These are phyloP conservation scores for Canavalia ensiformis DNA, from an alignment of 306 rosid species.

Conservation along the genomic window DNA sequence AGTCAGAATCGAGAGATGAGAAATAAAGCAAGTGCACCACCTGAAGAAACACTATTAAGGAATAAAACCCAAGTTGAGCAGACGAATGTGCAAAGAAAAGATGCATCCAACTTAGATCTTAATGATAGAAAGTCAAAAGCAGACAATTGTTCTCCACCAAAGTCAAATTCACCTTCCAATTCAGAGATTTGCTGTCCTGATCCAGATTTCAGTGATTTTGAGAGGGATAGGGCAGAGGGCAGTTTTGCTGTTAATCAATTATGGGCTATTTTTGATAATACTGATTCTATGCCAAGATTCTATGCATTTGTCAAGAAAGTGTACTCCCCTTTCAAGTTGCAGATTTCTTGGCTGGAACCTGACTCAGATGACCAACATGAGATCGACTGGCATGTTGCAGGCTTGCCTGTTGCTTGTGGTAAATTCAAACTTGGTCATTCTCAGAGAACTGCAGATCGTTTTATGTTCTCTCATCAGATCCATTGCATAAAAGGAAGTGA, in stretches of 20 bases:
- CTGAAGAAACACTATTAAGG: conserved; percentile 47
- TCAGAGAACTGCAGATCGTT: conserved; percentile 49
- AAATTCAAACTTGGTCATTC: conserved; percentile 59
- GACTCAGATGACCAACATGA: conserved; percentile 60
- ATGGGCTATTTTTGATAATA: conserved; percentile 82
- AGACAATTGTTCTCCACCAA: conserved; percentile 38
- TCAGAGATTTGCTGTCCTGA: conserved; percentile 58
- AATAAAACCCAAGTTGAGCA: conserved; percentile 51
- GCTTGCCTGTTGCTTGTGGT: conserved; percentile 81
- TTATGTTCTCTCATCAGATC: conserved; percentile 80
- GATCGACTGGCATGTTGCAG: conserved; percentile 64
- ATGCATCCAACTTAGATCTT: conserved; percentile 50
- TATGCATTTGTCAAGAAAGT: conserved; percentile 80
- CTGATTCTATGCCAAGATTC: conserved; percentile 85
- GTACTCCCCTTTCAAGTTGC: conserved; percentile 69
- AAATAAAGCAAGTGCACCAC: conserved; percentile 33
- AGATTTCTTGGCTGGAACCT: conserved; percentile 79
- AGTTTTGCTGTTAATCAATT: conserved; percentile 67
- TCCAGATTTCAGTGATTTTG: conserved; percentile 82
- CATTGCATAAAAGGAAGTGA: conserved; percentile 54
- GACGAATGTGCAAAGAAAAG: conserved; percentile 42
- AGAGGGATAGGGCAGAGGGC: conserved; percentile 55
- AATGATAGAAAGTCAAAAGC: conserved; percentile 44
- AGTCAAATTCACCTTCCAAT: conserved; percentile 46
- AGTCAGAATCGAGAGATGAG: conserved; percentile 39